Evolutionary conservation across 176 grass and related monocot genomes (phyloP).

Genomic region (Zizania latifolia): DNA sequence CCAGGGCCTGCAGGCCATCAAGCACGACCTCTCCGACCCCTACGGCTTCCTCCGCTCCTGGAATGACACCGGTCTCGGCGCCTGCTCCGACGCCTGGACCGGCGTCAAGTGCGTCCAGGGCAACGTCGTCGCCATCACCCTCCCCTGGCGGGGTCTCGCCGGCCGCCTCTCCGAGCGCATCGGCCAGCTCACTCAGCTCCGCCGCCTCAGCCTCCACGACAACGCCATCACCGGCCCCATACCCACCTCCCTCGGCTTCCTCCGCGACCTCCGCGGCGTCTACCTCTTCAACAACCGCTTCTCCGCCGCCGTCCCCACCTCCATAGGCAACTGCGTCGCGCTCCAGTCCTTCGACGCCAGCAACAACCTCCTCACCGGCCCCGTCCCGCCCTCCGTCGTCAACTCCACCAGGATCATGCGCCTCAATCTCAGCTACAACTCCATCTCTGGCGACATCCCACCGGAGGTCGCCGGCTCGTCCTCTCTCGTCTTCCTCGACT

Average conservation of each 20-base stretch:
- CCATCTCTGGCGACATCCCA: conserved; percentile 33
- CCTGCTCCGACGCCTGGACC: conserved; percentile 48
- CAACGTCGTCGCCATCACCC: conserved; percentile 55
- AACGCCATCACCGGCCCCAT: conserved; percentile 46
- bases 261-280: conserved; percentile 43
- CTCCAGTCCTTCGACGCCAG: conserved; percentile 50
- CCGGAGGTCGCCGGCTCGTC: not conserved
- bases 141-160: conserved; percentile 54
- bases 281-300: conserved; percentile 73
- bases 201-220: conserved; percentile 62
- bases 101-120: conserved; percentile 67
- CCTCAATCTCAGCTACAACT: conserved; percentile 56
- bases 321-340: conserved; percentile 40
- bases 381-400: conserved; percentile 36
- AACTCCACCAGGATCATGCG: conserved; percentile 46
- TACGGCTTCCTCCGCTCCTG: conserved; percentile 42
- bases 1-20: conserved; percentile 65
- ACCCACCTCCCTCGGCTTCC: conserved; percentile 34
- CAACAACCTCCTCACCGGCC: conserved; percentile 40
- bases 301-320: conserved; percentile 43
- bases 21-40: conserved; percentile 47
- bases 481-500: conserved; percentile 39
- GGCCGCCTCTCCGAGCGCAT: conserved; percentile 48
- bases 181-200: conserved; percentile 44
- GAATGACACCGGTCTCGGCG: conserved; percentile 64